Evolutionary conservation across 2,329 filamentous ascomycete genomes (phyloP).

Genomic region (Stachybotrys elegans): DNA sequence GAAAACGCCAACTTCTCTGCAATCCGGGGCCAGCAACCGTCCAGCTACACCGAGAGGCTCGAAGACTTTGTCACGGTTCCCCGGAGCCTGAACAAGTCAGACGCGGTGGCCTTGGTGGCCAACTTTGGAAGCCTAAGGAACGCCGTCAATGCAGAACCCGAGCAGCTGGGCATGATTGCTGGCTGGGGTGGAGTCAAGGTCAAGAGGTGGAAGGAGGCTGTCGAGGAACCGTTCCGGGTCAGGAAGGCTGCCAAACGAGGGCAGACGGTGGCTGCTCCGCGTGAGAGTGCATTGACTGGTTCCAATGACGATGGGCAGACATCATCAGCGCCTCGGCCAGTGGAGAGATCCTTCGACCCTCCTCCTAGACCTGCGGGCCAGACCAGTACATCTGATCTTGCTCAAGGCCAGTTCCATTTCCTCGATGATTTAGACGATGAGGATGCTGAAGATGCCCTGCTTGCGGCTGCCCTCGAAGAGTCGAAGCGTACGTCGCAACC

Average conservation of each 20-base stretch:
- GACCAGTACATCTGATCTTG: slow-evolving; percentile 1
- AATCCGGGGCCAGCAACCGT: slow-evolving; percentile 81
- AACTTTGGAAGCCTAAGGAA: slow-evolving; percentile 86
- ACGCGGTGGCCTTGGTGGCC: slow-evolving; percentile 83
- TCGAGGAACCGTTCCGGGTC: slow-evolving; percentile 79
- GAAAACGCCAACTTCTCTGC: slow-evolving; percentile 77
- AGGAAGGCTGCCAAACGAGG: slow-evolving; percentile 58
- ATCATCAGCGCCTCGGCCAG: slow-evolving; percentile 2
- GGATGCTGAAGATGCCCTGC: slow-evolving; percentile 44
- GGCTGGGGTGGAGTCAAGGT: slow-evolving; percentile 98
- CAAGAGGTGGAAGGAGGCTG: slow-evolving; percentile 73
- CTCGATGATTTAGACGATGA: slow-evolving; percentile 38
- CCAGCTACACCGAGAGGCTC: slow-evolving; percentile 78
- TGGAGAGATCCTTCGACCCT: slow-evolving; percentile 7
- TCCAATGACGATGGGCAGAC: slow-evolving; percentile 17
- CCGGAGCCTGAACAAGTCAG: slow-evolving; percentile 86
- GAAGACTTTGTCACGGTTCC: slow-evolving; percentile 92
- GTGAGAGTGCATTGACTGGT: too few species aligned
- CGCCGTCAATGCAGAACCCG: slow-evolving; percentile 80
- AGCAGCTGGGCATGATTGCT: slow-evolving; percentile 77
- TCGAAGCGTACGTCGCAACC: slow-evolving; percentile 33
- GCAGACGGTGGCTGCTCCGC: slow-evolving; percentile 25
- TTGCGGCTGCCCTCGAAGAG: slow-evolving; percentile 42
- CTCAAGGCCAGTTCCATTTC: slow-evolving; percentile 30
- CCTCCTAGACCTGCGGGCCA: slow-evolving; percentile 10